Percentiles rank a stretch among this genome's conserved stretches.
These are phyloP conservation scores for Acacia concinna DNA, from an alignment of 331 rosid species.

Conservation along the genomic window DNA sequence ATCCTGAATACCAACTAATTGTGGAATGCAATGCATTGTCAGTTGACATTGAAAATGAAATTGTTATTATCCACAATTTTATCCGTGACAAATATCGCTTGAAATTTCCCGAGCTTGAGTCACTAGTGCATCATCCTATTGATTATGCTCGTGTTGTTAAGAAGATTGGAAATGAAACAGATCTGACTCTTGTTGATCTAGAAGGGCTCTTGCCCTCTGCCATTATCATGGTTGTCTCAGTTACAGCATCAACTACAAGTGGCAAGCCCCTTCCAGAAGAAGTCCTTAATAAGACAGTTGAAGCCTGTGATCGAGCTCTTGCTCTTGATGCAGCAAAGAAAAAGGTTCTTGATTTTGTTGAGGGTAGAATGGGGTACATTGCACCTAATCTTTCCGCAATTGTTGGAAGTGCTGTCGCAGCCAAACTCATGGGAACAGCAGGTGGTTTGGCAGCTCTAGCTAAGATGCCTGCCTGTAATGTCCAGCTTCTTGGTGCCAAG, in stretches of 20 bases:
- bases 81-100: constrained; percentile 86
- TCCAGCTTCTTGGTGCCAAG: constrained; percentile 97
- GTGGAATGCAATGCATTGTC: constrained; percentile 89
- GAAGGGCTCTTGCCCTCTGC: constrained; percentile 95
- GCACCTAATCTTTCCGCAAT: constrained; percentile 91
- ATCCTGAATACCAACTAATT: constrained; percentile 88
- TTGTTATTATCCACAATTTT: constrained; percentile 78
- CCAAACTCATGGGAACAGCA: constrained; percentile 93
- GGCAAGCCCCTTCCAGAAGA: constrained; percentile 96
- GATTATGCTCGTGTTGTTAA: constrained; percentile 94
- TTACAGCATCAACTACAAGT: constrained; percentile 93
- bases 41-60: constrained; percentile 94
- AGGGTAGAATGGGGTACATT: constrained; percentile 93
- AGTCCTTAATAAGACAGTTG: constrained; percentile 65
- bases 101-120: constrained; percentile 95
- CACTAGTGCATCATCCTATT: constrained; percentile 86
- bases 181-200: constrained; percentile 83
- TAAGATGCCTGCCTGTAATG: constrained; percentile 97
- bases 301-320: constrained; percentile 96
- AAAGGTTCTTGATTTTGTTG: constrained; percentile 88
- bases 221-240: constrained; percentile 90
- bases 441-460: constrained; percentile 79
- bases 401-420: constrained; percentile 90
- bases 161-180: constrained; percentile 93
- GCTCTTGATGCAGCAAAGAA: constrained; percentile 80